Base-by-base conservation (phyloP, 2,329 filamentous ascomycete genomes). In the Rhinocladiella mackenziei region DNA sequence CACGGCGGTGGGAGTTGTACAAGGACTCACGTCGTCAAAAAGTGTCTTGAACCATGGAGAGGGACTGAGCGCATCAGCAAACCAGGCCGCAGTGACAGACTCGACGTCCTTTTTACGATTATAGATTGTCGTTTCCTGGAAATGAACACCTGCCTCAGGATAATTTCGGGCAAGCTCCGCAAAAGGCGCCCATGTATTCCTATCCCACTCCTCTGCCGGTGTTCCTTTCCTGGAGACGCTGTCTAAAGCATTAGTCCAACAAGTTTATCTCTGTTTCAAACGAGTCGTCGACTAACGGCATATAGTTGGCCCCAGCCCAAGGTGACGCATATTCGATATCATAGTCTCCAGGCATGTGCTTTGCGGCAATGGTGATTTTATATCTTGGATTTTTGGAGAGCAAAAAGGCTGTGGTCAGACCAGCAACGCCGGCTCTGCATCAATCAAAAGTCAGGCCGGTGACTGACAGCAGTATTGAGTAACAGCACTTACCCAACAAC, bases 271-370 rank as follows among this genome's bases (percentile, higher is more conserved):
- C n/a, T n/a, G n/a, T n/a, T n/a, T n/a, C n/a, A n/a, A n/a, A n/a
- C n/a, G n/a, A n/a, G n/a, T 17, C 8, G 4, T 23, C 44, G 14
- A 71, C 78, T 56, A 48, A 83, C 79, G 82, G 85, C 49, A 83
- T 62, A 56, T 78, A 79, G 60, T 89, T 88, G 42, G 85, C 86
- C 9, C 86, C 86, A 1, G 86, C 86, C 82, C 85, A 89, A 1
- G 85, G 86, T 5, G 84, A 89, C 0, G 86, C 81, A 63, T 92
- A 94, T 69, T 89, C 82, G 56, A 87, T 81, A 53, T 88, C 83
- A 34, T 51, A 54, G 68, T 94, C 87, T 32, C 88, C 87, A 0
- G 87, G 87, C 81, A 92, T 88, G 61, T 91, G 83, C 60, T 88
- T 89, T 3, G 85, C 83, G 28, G 86, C 69, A 18, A 89, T 68